phyloP scores from a whole-genome alignment of 257 asterid genomes.

The Solanum neorickii region DNA sequence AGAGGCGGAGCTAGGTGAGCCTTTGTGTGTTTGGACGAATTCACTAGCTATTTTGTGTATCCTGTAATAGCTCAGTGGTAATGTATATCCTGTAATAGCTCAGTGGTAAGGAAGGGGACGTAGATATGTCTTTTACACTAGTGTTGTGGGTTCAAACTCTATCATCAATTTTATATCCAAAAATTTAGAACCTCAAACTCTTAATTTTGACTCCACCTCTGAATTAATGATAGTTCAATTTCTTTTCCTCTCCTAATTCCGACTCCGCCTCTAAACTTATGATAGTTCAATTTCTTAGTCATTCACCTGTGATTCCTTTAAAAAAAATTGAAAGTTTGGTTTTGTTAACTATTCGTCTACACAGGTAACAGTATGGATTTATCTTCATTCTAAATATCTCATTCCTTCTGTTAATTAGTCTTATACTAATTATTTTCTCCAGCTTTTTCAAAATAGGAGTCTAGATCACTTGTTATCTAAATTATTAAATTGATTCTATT shows the following conservation, averaged over 20 bases:
- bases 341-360: not conserved
- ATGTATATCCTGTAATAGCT: no score
- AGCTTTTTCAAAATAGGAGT: not conserved
- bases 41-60: no score
- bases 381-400: not conserved
- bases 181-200: no score
- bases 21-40: no score
- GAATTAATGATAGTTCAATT: not conserved
- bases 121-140: no score
- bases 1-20: no score
- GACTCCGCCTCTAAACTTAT: no score
- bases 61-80: no score
- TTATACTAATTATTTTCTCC: not conserved
- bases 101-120: no score
- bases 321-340: not conserved
- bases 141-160: no score
- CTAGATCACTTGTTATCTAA: not conserved
- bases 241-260: not conserved
- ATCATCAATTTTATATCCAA: no score
- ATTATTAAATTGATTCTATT: not conserved
- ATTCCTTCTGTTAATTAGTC: not conserved
- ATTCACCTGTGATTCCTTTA: not conserved
- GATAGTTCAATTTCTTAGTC: not conserved
- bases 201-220: no score
- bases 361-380: not conserved